Conservation (phyloP, 1,139 yeast species). For the Hansenula lynferdii region DNA sequence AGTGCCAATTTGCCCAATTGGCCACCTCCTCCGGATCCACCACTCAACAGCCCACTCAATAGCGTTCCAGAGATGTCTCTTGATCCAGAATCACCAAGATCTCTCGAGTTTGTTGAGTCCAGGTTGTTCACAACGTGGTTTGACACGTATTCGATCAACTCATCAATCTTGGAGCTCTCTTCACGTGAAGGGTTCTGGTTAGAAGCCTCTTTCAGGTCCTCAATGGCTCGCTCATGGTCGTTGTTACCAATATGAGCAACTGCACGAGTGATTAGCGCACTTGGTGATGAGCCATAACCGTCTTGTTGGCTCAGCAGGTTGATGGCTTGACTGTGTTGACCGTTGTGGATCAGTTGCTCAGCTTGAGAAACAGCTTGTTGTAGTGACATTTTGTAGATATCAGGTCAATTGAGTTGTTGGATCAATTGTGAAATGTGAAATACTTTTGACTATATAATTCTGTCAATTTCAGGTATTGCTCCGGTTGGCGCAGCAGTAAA, state of each 20-base stretch:
- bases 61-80: conserved; percentile 16
- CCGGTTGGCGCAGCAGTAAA: too few species aligned
- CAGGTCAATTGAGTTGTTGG: not conserved
- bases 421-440: not conserved
- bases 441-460: too few species aligned
- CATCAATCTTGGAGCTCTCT: conserved; percentile 15
- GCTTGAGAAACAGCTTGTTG: conserved; percentile 13
- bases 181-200: conserved; percentile 14
- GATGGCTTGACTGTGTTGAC: conserved; percentile 13
- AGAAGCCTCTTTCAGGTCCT: conserved; percentile 18
- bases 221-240: conserved; percentile 16
- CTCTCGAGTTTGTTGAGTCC: conserved; percentile 16
- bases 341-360: conserved; percentile 12
- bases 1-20: conserved; percentile 16
- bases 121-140: conserved; percentile 18
- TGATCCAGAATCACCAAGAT: conserved; percentile 11
- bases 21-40: conserved; percentile 13
- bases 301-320: conserved; percentile 8
- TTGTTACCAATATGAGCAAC: conserved; percentile 11
- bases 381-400: conserved; percentile 2
- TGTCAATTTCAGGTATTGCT: too few species aligned
- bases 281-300: conserved; percentile 12
- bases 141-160: conserved; percentile 15
- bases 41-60: conserved; percentile 15
- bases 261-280: conserved; percentile 20